Base-by-base conservation (phyloP, 148 eudicot species). In the Mesembryanthemum crystallinum region DNA sequence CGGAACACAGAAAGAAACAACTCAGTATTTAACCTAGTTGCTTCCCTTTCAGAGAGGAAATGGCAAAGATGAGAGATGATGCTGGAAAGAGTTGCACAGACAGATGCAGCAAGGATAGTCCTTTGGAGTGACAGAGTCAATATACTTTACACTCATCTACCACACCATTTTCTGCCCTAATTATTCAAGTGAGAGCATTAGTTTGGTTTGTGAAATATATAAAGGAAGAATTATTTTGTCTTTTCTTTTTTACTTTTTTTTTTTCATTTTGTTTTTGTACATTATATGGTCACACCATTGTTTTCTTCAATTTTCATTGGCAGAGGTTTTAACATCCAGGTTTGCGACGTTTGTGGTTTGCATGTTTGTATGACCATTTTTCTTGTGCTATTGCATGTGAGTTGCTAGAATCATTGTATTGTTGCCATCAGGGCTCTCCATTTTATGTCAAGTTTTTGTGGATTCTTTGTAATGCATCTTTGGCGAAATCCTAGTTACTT, bases 31-130 rank as follows among this genome's bases (percentile, higher is more conserved):
- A 25, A 52, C 69, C 64, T 49, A 62, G 17, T 28, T 39, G 12
- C 21, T 64, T 64, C 29, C 52, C 37, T 76, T 82, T 71, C 89
- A 89, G 94, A 89, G 77, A 87, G 87, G 74, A 87, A 83, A 78
- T 91, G 96, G 92, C 89, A 83, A 82, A 86, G 96, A 84, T 91
- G 85, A 88, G 37, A 71, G 28, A 35, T 35, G 67, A 43, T 0
- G 47, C 51, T 12, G 47, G 4, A 24, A 18, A 13, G 51, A 47
- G 42, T 54, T 8, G 45, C 10, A 60, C 27, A 30, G 13, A 28
- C 58, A 10, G 60, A 9, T 43, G 75, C 43, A n/a, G 27, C 67
- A 28, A 68, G 67, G 29, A 39, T 20, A 42, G 37, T 18, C 11
- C 39, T 24, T 25, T 42, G 27, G 39, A 42, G 76, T 58, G 47